phyloP scores from a whole-genome alignment of 2,329 filamentous ascomycete genomes.

The Neopestalotiopsis rosae region DNA sequence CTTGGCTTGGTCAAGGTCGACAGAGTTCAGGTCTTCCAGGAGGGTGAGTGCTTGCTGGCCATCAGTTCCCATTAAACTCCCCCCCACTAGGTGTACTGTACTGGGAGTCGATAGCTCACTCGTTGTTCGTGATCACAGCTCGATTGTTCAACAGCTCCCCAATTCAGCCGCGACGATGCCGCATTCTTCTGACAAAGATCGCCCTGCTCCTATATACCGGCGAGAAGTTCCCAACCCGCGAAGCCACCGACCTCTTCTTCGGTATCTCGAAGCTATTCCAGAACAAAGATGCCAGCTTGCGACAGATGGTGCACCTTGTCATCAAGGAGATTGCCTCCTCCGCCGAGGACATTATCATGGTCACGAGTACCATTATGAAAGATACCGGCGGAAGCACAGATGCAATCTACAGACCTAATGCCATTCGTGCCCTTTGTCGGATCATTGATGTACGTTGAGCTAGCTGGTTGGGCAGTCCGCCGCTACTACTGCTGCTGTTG shows the following conservation, averaged over 20 bases:
- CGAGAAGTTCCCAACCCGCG: conserved; percentile 94
- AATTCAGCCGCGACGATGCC: conserved; percentile 95
- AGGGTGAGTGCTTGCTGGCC: conserved; percentile 76
- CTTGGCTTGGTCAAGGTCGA: conserved; percentile 95
- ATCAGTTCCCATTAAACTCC: conserved; percentile 96
- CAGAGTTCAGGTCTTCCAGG: conserved; percentile 96
- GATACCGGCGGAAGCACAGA: conserved; percentile 96
- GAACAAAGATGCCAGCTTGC: conserved; percentile 97
- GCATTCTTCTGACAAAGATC: conserved; percentile 96
- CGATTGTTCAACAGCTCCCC: conserved; percentile 97
- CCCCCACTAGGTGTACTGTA: conserved; percentile 48
- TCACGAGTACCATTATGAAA: conserved; percentile 99
- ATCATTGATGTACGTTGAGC: conserved; percentile 84
- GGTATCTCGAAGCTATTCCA: conserved; percentile 99
- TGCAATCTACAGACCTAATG: conserved; percentile 91
- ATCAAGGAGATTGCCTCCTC: conserved; percentile 97
- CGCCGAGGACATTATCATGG: conserved; percentile 99
- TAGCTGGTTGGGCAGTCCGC: not conserved
- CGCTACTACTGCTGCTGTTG: not conserved
- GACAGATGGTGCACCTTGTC: conserved; percentile 98
- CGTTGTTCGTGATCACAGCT: conserved; percentile 57
- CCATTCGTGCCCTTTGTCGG: conserved; percentile 91
- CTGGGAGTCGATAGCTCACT: conserved; percentile 1
- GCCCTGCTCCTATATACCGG: conserved; percentile 95
- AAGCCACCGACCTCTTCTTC: conserved; percentile 98